phyloP scores from a whole-genome alignment of 78 protist genomes.

The Dictyostelium firmibasis region DNA sequence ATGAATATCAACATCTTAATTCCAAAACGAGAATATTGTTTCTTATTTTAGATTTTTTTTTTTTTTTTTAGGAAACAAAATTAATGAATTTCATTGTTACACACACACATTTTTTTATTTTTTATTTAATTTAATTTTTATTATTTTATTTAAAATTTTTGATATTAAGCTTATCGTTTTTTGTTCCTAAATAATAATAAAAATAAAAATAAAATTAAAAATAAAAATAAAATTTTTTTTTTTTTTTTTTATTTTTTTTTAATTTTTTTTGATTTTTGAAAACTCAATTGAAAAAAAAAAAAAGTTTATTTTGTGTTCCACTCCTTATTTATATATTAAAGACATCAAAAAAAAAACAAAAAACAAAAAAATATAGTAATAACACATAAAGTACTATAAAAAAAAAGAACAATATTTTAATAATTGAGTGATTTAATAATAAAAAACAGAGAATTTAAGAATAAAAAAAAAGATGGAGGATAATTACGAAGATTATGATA shows the following conservation, averaged over 20 bases:
- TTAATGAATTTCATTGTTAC: no score
- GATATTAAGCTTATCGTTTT: background rate
- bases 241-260: no score
- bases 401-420: background rate
- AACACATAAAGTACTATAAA: background rate
- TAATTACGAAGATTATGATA: slow-evolving; percentile 67
- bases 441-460: background rate
- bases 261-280: background rate
- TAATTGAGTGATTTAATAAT: background rate
- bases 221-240: no score
- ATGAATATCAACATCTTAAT: no score
- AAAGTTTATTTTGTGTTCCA: background rate
- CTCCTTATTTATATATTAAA: background rate
- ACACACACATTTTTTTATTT: no score
- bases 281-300: background rate
- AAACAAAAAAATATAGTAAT: background rate
- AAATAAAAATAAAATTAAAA: no score
- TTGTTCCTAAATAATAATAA: background rate
- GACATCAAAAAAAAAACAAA: background rate
- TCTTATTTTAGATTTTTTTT: no score
- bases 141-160: no score
- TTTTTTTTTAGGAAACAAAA: no score
- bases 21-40: no score
- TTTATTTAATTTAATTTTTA: no score
- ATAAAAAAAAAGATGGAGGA: background rate